Percentiles rank a stretch among this genome's conserved stretches.
Conservation (phyloP, 805 yeast genomes). For the Debaryomyces prosopidis region DNA sequence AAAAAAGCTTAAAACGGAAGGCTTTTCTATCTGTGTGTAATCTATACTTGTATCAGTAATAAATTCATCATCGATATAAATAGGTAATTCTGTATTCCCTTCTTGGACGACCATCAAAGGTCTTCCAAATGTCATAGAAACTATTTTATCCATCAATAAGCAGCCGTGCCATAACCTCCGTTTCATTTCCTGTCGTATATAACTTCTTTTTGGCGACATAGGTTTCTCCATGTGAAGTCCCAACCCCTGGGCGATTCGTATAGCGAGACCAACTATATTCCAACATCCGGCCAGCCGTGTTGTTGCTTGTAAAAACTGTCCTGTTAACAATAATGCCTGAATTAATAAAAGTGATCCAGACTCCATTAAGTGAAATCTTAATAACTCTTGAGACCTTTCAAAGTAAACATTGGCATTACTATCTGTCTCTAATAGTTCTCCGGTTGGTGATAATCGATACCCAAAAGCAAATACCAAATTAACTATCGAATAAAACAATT, state of each 20-base stretch:
- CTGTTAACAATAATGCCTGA: slow-evolving; percentile 20
- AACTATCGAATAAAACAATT: slow-evolving; percentile 20
- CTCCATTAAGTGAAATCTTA: slow-evolving; percentile 19
- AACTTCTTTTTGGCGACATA: slow-evolving; percentile 3
- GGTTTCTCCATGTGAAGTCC: slow-evolving; percentile 11
- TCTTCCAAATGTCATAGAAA: slow-evolving; percentile 24
- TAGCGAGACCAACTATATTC: slow-evolving; percentile 13
- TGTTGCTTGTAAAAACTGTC: slow-evolving; percentile 25
- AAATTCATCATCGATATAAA: slow-evolving; percentile 17
- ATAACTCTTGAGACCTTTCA: slow-evolving; percentile 17
- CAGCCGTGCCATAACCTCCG: slow-evolving; percentile 26
- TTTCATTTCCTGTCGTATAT: slow-evolving; percentile 19
- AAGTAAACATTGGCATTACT: slow-evolving; percentile 16
- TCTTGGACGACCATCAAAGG: slow-evolving; percentile 20
- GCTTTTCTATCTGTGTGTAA: slow-evolving; percentile 6
- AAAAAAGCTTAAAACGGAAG: slow-evolving; percentile 17
- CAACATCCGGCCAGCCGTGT: slow-evolving; percentile 19
- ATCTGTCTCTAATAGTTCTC: neutral
- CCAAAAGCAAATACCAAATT: slow-evolving; percentile 25
- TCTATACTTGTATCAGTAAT: slow-evolving; percentile 12
- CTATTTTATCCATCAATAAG: slow-evolving; percentile 21
- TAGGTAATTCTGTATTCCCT: slow-evolving; percentile 13
- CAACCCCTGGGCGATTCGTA: slow-evolving; percentile 12
- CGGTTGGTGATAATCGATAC: slow-evolving; percentile 8
- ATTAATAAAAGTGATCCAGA: slow-evolving; percentile 20